Evolutionary conservation across 345 rosid species (phyloP), one percentile per base, ranked within the genome.

Genomic region (Heritiera littoralis): DNA sequence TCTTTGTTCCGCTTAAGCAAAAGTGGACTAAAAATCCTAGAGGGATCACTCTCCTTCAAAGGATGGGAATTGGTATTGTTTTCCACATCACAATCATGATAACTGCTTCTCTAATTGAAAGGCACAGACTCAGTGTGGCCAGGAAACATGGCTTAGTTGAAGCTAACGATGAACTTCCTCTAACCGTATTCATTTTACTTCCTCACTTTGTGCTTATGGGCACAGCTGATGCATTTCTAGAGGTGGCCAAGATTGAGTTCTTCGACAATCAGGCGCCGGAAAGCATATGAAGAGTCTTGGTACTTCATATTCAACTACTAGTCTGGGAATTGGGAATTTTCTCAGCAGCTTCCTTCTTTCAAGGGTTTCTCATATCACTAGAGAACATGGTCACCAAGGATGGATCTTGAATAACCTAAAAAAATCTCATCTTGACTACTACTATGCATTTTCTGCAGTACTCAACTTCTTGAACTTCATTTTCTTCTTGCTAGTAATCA

Each of bases 241-340:
- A 88, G 78, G 94, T 90, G 1, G 90, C 94, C 10, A 91, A 92
- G 90, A 84, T 92, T 11, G 95, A 92, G 79, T 90, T 92, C 86
- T 95, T 93, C 88, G 93, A 92, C 43, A 98, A 95, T 71, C 97
- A 95, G 76, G 97, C 98, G 12, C 98, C 97, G 0, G 97, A 90
- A 54, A 81, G 90, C 78, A n/a, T n/a, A 93, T 90, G 98, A 94
- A 94, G 86, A 94, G 98, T 80, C 90, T 92, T 0, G 98, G 97
- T 3, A 93, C 98, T 70, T 92, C 95, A 2, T 93, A 90, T 66
- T 28, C 89, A 51, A 85, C 83, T n/a, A 85, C 90, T 2, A 83
- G 85, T 72, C 78, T 88, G 14, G 97, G 95, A 89, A 89, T 43
- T 88, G 14, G 97, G 95, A 89, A 89, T 43, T 93, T 92, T 85